phyloP scores from a whole-genome alignment of 2,329 filamentous ascomycete genomes.

The Mariannaea sp. region DNA sequence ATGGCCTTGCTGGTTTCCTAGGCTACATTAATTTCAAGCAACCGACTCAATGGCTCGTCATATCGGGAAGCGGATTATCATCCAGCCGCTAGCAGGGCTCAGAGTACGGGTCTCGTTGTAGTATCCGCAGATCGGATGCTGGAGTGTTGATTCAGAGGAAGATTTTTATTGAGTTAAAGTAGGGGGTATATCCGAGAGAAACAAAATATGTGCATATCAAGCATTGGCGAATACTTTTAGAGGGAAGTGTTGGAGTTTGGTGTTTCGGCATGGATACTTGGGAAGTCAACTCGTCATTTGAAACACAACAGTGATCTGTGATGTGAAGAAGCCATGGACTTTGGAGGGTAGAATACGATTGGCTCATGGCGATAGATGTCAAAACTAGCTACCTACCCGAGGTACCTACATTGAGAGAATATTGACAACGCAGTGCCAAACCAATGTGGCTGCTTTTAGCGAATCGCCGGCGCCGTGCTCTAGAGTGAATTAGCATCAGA shows the following conservation, averaged over 20 bases:
- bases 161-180: neutral
- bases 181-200: neutral
- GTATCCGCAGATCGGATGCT: neutral
- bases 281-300: slow-evolving; percentile 12
- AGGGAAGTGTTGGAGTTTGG: slow-evolving; percentile 29
- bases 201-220: neutral
- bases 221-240: neutral
- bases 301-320: neutral
- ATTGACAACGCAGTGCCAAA: neutral
- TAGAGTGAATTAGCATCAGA: neutral
- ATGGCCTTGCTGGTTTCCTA: neutral
- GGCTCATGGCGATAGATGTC: slow-evolving; percentile 12
- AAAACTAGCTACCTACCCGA: neutral
- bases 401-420: too few species aligned
- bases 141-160: neutral
- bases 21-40: neutral
- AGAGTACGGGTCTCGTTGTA: neutral
- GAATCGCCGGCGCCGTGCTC: neutral
- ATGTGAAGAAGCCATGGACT: neutral
- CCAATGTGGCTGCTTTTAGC: neutral
- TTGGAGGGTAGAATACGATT: slow-evolving; percentile 2
- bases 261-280: slow-evolving; percentile 28
- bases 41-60: neutral
- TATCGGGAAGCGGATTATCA: neutral
- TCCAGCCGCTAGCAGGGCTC: too few species aligned